These are phyloP conservation scores for Leccinellum luteum DNA, from an alignment of 768 basidiomycete species.

Conservation along the genomic window DNA sequence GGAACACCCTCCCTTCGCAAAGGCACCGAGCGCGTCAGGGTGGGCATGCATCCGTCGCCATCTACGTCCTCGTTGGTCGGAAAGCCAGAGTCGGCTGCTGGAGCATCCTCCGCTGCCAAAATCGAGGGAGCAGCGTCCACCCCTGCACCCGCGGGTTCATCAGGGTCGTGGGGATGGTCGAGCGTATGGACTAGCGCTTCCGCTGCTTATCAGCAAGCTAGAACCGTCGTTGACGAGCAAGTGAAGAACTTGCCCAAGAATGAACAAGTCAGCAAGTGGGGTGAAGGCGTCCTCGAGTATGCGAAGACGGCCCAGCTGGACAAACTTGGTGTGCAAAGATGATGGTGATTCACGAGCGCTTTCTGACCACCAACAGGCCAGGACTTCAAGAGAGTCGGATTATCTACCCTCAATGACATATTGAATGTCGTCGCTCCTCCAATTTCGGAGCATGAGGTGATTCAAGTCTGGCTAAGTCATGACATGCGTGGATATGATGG, in stretches of 20 bases:
- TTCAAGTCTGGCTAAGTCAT: conserved; percentile 93
- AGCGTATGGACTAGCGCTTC: conserved; percentile 88
- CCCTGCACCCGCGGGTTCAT: conserved; percentile 7
- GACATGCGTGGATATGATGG: conserved; percentile 98
- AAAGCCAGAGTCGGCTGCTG: conserved; percentile 29
- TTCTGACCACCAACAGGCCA: conserved; percentile 52
- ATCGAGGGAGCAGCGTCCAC: conserved; percentile 12
- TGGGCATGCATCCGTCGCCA: conserved; percentile 48
- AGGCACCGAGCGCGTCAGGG: conserved; percentile 71
- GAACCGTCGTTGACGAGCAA: conserved; percentile 86
- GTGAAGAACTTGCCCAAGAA: conserved; percentile 85
- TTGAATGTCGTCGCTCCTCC: conserved; percentile 97
- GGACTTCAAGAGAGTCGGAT: conserved; percentile 84
- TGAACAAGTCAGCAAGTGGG: conserved; percentile 86
- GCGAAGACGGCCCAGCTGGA: conserved; percentile 90
- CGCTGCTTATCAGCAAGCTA: conserved; percentile 83
- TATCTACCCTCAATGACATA: conserved; percentile 88
- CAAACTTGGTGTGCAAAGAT: conserved; percentile 68
- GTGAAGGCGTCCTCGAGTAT: conserved; percentile 81
- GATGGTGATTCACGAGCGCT: background rate
- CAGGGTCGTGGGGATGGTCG: conserved; percentile 75
- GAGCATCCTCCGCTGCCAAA: conserved; percentile 21
- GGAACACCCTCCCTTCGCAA: conserved; percentile 72
- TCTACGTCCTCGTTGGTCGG: conserved; percentile 42
- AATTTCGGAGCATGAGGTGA: conserved; percentile 97